phyloP scores from a whole-genome alignment of 2,329 filamentous ascomycete genomes.

The Aspergillus tubingensis region DNA sequence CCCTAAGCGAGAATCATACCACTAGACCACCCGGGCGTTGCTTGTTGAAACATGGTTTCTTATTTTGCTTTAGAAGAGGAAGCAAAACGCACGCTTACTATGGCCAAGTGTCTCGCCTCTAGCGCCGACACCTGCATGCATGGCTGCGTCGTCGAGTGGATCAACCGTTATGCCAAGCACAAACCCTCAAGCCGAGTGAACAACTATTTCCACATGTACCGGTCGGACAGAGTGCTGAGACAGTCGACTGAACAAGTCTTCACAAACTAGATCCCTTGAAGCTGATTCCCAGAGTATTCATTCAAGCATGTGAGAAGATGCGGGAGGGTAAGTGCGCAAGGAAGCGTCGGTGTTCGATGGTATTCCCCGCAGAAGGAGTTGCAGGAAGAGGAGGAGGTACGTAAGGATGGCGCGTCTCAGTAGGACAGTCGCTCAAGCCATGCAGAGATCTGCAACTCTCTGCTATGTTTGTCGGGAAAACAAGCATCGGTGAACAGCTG shows the following conservation, averaged over 20 bases:
- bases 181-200: conserved; percentile 11
- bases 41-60: neutral
- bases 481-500: conserved; percentile 54
- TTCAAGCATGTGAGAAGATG: neutral
- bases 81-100: neutral
- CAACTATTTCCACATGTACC: neutral
- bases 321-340: neutral
- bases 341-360: neutral
- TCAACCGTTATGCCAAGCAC: conserved; percentile 30
- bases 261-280: neutral
- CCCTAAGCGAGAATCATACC: conserved; percentile 74
- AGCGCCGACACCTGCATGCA: conserved; percentile 18
- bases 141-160: conserved; percentile 19
- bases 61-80: neutral
- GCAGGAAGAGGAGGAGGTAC: neutral
- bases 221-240: neutral
- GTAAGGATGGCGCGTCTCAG: conserved; percentile 50
- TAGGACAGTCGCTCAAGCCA: conserved; percentile 71
- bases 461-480: conserved; percentile 56
- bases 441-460: conserved; percentile 71
- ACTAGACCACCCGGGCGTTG: conserved; percentile 57
- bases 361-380: neutral
- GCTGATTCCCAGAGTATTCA: too few relatives aligned
- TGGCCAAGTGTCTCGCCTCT: neutral
- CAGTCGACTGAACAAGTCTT: too few relatives aligned